phyloP scores from a whole-genome alignment of 1,139 yeast genomes.

The Yamadazyma pseudoaaseri region DNA sequence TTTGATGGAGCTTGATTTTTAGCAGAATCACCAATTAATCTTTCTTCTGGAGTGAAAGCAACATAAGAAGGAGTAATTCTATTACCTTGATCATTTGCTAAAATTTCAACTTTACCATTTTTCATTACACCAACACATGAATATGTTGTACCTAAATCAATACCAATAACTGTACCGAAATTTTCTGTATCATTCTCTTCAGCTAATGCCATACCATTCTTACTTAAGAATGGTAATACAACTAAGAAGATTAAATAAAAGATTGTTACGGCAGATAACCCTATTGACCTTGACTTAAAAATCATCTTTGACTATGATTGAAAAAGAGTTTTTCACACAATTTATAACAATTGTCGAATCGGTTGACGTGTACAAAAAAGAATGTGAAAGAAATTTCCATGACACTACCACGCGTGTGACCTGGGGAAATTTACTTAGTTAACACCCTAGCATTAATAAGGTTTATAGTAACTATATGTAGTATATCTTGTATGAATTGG shows the following conservation, averaged over 20 bases:
- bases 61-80: slow-evolving; percentile 92
- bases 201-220: slow-evolving; percentile 28
- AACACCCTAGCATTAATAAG: no score
- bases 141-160: slow-evolving; percentile 84
- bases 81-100: slow-evolving; percentile 95
- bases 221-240: slow-evolving; percentile 57
- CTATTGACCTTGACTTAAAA: slow-evolving; percentile 33
- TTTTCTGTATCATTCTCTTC: slow-evolving; percentile 45
- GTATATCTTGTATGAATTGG: no score
- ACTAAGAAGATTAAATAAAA: slow-evolving; percentile 58
- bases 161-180: slow-evolving; percentile 82
- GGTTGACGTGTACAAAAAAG: slow-evolving; percentile 13
- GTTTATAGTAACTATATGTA: no score
- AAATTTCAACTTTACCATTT: slow-evolving; percentile 85
- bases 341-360: slow-evolving; percentile 8
- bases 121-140: slow-evolving; percentile 96
- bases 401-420: background rate
- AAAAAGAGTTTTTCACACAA: slow-evolving; percentile 3
- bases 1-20: slow-evolving; percentile 89
- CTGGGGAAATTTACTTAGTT: no score
- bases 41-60: slow-evolving; percentile 80
- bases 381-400: slow-evolving; percentile 6
- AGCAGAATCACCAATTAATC: slow-evolving; percentile 93
- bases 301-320: slow-evolving; percentile 13
- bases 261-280: slow-evolving; percentile 52